phyloP scores from a whole-genome alignment of 2,329 filamentous ascomycete species.

The Pseudocercospora pini-densiflorae region DNA sequence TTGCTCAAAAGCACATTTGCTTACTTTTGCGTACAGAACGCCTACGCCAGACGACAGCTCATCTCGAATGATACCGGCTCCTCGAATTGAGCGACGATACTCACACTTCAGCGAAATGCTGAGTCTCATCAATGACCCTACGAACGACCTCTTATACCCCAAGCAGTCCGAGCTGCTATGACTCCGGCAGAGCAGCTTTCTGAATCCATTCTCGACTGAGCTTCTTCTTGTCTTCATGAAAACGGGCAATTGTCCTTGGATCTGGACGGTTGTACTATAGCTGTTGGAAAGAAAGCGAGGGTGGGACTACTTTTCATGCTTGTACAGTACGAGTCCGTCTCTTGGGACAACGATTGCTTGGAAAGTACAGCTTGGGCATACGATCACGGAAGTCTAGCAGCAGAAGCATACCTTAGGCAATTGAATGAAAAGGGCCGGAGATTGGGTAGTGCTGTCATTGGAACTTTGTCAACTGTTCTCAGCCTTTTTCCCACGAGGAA shows the following conservation, averaged over 20 bases:
- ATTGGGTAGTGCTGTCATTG: too few species aligned
- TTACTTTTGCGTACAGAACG: conserved; percentile 32
- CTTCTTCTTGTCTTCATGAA: background rate
- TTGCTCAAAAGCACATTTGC: conserved; percentile 10
- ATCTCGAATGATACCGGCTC: conserved; percentile 38
- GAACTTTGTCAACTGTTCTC: too few species aligned
- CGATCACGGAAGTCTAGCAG: background rate
- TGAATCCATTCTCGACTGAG: background rate
- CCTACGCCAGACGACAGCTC: conserved; percentile 40
- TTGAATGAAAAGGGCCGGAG: too few species aligned
- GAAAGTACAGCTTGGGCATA: background rate
- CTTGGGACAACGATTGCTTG: background rate
- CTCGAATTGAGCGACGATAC: conserved; percentile 7
- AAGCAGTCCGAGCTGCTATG: background rate
- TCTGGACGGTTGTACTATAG: background rate
- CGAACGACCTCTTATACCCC: background rate
- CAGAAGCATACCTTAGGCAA: background rate
- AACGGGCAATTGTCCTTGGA: background rate
- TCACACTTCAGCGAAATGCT: background rate
- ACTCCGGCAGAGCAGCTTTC: too few species aligned
- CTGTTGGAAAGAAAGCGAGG: background rate
- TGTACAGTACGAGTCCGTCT: background rate
- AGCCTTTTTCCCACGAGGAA: too few species aligned
- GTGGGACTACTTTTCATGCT: background rate
- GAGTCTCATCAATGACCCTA: background rate